phyloP scores from a whole-genome alignment of 1,139 yeast species.

The Geotrichum carabidarum region DNA sequence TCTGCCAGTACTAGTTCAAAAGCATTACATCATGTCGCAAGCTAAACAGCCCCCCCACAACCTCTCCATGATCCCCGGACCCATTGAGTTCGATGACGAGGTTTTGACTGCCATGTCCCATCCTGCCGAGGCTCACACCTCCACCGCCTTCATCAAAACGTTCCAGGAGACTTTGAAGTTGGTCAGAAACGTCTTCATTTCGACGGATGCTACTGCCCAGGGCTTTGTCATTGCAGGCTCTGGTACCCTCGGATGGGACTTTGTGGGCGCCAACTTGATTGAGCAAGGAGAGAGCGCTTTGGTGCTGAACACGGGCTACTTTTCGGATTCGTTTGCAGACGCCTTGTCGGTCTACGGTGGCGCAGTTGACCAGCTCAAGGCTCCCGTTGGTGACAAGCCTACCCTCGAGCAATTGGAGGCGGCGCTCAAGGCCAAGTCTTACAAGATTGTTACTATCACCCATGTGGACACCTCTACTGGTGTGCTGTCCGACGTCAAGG shows the following conservation, averaged over 20 bases:
- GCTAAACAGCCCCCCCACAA: conserved; percentile 38
- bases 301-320: conserved; percentile 88
- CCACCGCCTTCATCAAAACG: conserved; percentile 73
- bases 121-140: conserved; percentile 84
- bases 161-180: conserved; percentile 65
- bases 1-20: not conserved
- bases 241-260: conserved; percentile 95
- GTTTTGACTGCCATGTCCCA: conserved; percentile 81
- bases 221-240: conserved; percentile 83
- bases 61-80: conserved; percentile 84
- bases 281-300: conserved; percentile 58
- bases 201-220: conserved; percentile 60
- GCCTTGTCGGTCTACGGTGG: conserved; percentile 70
- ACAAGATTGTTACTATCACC: conserved; percentile 74
- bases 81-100: conserved; percentile 78
- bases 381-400: conserved; percentile 73
- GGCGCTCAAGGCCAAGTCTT: conserved; percentile 50
- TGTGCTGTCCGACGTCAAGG: conserved; percentile 69
- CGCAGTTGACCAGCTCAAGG: conserved; percentile 52
- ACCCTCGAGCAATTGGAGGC: conserved; percentile 53
- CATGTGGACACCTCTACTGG: conserved; percentile 97
- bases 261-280: conserved; percentile 73
- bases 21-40: conserved; percentile 16
- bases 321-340: conserved; percentile 82
- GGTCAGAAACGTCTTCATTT: conserved; percentile 69